Conservation (phyloP, 352 stramenopile species). For the Globisporangium emineosum region DNA sequence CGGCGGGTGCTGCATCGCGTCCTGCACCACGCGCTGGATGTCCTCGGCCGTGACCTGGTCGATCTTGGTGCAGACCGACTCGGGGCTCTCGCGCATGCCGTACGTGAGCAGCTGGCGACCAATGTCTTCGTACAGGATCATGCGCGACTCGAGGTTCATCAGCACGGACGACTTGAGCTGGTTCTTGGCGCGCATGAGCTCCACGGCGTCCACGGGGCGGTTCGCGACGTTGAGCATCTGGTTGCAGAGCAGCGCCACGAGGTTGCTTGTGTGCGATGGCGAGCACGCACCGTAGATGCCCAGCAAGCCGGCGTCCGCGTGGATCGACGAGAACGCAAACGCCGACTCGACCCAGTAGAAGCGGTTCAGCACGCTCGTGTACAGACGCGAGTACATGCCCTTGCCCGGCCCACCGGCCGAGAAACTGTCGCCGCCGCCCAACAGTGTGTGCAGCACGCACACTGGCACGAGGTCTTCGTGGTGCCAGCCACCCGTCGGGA, state of each 20-base stretch:
- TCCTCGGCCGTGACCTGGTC: conserved; percentile 84
- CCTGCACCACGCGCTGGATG: conserved; percentile 74
- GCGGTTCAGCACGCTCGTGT: conserved; percentile 96
- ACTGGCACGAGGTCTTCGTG: conserved; percentile 94
- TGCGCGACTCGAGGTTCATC: conserved; percentile 97
- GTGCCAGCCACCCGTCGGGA: conserved; percentile 96
- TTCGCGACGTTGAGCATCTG: conserved; percentile 91
- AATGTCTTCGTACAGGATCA: conserved; percentile 99
- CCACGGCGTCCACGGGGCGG: conserved; percentile 62
- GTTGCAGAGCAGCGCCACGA: conserved; percentile 92
- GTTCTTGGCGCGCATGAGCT: conserved; percentile 97
- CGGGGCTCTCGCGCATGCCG: conserved; percentile 88
- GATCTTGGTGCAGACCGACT: conserved; percentile 86
- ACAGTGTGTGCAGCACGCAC: conserved; percentile 97
- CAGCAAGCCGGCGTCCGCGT: conserved; percentile 93
- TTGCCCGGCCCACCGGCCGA: conserved; percentile 98
- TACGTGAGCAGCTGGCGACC: conserved; percentile 97
- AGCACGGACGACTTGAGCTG: conserved; percentile 99
- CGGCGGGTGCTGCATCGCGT: conserved; percentile 72
- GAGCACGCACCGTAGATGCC: conserved; percentile 92
- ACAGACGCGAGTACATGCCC: conserved; percentile 99
- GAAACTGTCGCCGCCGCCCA: conserved; percentile 98
- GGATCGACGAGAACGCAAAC: conserved; percentile 96
- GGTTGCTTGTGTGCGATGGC: conserved; percentile 86
- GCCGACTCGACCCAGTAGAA: conserved; percentile 98